Percentiles rank a stretch among this genome's conserved stretches.
Evolutionary conservation across 495 filamentous ascomycete genomes (phyloP).

Genomic region (Staphylotrichum longicolle): DNA sequence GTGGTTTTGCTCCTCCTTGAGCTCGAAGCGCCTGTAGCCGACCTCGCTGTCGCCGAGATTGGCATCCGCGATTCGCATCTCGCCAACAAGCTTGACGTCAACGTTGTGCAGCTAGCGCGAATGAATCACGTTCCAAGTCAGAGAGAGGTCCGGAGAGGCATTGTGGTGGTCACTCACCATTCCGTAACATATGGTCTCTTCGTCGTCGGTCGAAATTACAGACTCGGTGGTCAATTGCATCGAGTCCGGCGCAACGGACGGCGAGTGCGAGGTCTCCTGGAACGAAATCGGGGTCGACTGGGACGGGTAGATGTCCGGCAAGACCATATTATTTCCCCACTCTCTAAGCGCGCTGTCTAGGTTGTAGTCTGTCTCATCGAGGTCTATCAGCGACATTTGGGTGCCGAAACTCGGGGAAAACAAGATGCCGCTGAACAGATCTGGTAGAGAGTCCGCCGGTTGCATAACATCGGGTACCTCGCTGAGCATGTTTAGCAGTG

Average conservation of each 20-base stretch:
- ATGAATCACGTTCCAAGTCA: constrained; percentile 3
- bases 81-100: constrained; percentile 1
- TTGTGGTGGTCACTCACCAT: constrained; percentile 8
- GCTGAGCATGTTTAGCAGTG: background rate
- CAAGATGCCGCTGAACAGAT: background rate
- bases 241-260: constrained; percentile 1
- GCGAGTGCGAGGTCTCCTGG: constrained; percentile 5
- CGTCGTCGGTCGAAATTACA: background rate
- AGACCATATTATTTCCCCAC: constrained; percentile 1
- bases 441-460: constrained; percentile 1
- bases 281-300: background rate
- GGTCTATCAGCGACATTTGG: constrained; percentile 1
- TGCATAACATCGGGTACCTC: background rate
- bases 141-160: too few relatives aligned
- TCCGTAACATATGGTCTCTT: constrained; percentile 4
- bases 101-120: constrained; percentile 5
- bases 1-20: background rate
- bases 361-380: constrained; percentile 3
- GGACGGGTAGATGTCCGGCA: constrained; percentile 1
- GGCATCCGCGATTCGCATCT: constrained; percentile 1
- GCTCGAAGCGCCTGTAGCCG: constrained; percentile 3
- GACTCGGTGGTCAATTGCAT: background rate
- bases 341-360: constrained; percentile 1
- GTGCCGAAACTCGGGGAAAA: background rate
- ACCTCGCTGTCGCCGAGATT: constrained; percentile 1